phyloP scores from a whole-genome alignment of 148 eudicot genomes.

The Rhododendron henanense region DNA sequence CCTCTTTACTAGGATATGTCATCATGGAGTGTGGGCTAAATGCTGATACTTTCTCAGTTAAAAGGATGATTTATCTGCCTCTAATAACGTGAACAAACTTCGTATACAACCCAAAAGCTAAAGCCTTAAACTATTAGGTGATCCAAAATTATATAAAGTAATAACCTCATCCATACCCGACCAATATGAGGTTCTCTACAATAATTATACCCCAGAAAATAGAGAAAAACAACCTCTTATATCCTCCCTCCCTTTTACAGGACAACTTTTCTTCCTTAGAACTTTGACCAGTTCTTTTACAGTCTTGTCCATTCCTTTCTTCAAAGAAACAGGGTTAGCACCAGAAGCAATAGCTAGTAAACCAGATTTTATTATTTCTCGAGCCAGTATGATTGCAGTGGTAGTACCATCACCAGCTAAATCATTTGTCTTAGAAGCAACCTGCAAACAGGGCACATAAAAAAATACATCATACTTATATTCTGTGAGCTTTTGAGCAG shows the following conservation, averaged over 20 bases:
- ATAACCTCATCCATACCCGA: background rate
- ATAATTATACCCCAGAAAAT: background rate
- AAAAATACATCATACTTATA: background rate
- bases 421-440: conserved; percentile 86
- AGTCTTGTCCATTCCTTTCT: conserved; percentile 86
- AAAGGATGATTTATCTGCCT: background rate
- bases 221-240: conserved; percentile 49
- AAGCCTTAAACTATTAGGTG: background rate
- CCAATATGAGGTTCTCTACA: background rate
- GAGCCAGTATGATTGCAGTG: conserved; percentile 84
- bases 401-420: conserved; percentile 97
- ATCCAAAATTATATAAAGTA: background rate
- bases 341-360: conserved; percentile 64
- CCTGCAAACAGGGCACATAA: conserved; percentile 42
- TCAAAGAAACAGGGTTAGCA: conserved; percentile 73
- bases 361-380: conserved; percentile 79
- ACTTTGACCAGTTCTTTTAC: conserved; percentile 55
- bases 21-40: background rate
- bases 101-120: background rate
- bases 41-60: background rate
- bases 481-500: background rate
- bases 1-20: background rate
- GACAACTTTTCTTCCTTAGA: conserved; percentile 57
- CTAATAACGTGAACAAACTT: background rate
- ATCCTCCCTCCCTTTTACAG: conserved; percentile 61